A percentile compares a stretch with the other conserved stretches of the same genome.
Evolutionary conservation across 2,329 filamentous ascomycete species (phyloP).

Genomic region (Didymella pomorum): DNA sequence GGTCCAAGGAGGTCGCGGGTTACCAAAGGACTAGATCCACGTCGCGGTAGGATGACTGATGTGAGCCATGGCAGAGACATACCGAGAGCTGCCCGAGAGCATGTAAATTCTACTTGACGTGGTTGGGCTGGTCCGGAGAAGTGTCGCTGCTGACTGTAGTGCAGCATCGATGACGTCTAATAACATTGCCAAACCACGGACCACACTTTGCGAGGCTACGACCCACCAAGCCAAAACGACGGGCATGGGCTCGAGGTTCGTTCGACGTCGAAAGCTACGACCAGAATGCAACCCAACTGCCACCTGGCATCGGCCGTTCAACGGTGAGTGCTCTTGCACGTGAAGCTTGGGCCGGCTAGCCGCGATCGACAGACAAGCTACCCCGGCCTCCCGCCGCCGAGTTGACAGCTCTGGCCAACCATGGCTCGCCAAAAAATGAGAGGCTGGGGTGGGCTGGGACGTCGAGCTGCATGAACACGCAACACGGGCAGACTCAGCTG

Average conservation of each 20-base stretch:
- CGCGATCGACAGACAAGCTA: constrained; percentile 17
- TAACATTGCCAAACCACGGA: not conserved
- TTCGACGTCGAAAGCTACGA: not conserved
- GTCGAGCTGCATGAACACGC: constrained; percentile 24
- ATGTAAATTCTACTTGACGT: not conserved
- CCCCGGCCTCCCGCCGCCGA: constrained; percentile 14
- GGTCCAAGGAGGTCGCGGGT: not conserved
- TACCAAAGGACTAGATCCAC: not conserved
- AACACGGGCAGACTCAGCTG: constrained; percentile 42
- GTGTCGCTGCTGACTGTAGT: not conserved
- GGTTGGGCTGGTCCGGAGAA: not conserved
- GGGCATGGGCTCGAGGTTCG: not conserved
- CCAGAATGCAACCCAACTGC: constrained; percentile 6
- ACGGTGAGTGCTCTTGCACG: constrained; percentile 16
- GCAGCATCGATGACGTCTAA: constrained; percentile 17
- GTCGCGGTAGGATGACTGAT: not conserved
- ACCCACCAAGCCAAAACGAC: constrained; percentile 3
- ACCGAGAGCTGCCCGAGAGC: not conserved
- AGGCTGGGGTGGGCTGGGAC: constrained; percentile 35
- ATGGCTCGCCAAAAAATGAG: constrained; percentile 24
- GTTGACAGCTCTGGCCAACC: constrained; percentile 11
- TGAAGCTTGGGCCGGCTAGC: constrained; percentile 21
- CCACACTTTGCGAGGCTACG: constrained; percentile 7
- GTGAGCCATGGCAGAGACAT: not conserved
- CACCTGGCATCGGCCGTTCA: constrained; percentile 12